Evolutionary conservation across 768 basidiomycete species (phyloP).

Genomic region (Cyclocybe aegerita): DNA sequence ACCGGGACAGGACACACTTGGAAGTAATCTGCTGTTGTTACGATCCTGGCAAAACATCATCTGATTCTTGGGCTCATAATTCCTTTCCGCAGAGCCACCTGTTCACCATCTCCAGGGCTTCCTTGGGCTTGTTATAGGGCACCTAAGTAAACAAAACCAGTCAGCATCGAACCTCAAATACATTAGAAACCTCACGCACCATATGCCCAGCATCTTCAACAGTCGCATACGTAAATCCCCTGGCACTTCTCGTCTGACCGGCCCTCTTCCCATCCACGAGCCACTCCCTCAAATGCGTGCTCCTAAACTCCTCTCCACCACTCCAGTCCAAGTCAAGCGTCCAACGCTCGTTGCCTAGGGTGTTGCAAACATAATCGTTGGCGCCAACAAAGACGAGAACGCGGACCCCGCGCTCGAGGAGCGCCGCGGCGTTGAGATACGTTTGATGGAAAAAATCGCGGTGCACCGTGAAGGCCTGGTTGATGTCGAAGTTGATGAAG

Average conservation of each 20-base stretch:
- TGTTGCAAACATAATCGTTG: constrained; percentile 78
- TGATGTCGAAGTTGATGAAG: constrained; percentile 38
- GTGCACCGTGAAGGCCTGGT: constrained; percentile 41
- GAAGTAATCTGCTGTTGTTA: too few relatives aligned
- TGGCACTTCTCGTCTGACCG: constrained; percentile 37
- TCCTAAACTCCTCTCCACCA: constrained; percentile 46
- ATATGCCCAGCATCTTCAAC: constrained; percentile 74
- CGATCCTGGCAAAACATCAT: too few relatives aligned
- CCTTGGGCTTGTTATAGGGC: constrained; percentile 63
- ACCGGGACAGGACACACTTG: too few relatives aligned
- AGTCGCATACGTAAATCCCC: constrained; percentile 63
- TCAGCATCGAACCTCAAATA: neutral
- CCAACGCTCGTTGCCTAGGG: constrained; percentile 75
- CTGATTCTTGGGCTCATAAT: neutral
- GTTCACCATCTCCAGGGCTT: constrained; percentile 48
- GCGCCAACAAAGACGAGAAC: constrained; percentile 67
- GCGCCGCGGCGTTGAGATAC: constrained; percentile 56
- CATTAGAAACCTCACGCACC: constrained; percentile 31
- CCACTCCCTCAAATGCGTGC: constrained; percentile 56
- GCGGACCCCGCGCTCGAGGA: constrained; percentile 71
- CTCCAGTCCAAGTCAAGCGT: constrained; percentile 71
- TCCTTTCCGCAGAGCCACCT: constrained; percentile 34
- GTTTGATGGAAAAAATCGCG: constrained; percentile 47
- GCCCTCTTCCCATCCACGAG: constrained; percentile 42
- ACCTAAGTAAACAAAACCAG: constrained; percentile 31